Evolutionary conservation across 108 stramenopile genomes (phyloP).

Genomic region (Skeletonema menzelii): DNA sequence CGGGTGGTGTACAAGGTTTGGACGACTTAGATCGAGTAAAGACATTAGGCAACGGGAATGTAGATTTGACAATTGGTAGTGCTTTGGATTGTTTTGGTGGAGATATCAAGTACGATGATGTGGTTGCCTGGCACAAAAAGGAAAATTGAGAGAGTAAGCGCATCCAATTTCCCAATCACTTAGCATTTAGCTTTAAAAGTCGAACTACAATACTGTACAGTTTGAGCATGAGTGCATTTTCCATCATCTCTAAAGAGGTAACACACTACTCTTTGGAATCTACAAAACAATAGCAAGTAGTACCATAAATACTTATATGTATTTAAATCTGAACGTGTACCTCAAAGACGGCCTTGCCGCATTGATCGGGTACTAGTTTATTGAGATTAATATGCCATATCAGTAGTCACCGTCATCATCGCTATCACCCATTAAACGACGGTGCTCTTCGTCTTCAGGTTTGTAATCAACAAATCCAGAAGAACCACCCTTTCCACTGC

Average conservation of each 20-base stretch:
- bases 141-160: constrained; percentile 34
- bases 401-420: constrained; percentile 17
- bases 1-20: constrained; percentile 91
- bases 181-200: too few species aligned
- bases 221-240: too few species aligned
- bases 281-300: too few species aligned
- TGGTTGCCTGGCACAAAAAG: constrained; percentile 91
- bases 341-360: too few species aligned
- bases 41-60: constrained; percentile 83
- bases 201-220: too few species aligned
- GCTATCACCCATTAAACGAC: background rate
- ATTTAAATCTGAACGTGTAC: too few species aligned
- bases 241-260: too few species aligned
- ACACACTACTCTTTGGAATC: too few species aligned
- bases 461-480: constrained; percentile 3
- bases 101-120: constrained; percentile 85
- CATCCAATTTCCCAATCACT: background rate
- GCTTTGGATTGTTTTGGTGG: constrained; percentile 98
- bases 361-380: too few species aligned
- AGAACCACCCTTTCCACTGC: background rate
- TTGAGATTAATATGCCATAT: too few species aligned
- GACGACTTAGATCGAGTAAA: constrained; percentile 91
- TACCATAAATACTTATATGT: too few species aligned
- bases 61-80: constrained; percentile 97
- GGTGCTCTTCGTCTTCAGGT: constrained; percentile 1